Evolutionary conservation across 2,329 filamentous ascomycete species (phyloP).

Genomic region (Penicillium freii): DNA sequence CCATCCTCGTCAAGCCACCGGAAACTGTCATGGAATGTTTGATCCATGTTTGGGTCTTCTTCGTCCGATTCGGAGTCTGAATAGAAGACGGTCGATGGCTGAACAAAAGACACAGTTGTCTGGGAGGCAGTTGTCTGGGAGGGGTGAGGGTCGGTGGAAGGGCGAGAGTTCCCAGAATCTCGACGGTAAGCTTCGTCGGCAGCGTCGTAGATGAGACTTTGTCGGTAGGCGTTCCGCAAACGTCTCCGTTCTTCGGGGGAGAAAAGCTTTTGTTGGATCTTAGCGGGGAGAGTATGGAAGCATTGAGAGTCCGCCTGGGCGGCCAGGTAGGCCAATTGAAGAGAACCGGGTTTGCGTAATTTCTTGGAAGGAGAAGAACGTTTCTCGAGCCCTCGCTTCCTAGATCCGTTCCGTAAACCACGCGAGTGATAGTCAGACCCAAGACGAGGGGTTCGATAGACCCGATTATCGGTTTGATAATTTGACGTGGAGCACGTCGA

Average conservation of each 20-base stretch:
- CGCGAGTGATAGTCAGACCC: slow-evolving; percentile 17
- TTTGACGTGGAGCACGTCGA: slow-evolving; percentile 16
- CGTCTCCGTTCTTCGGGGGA: slow-evolving; percentile 68
- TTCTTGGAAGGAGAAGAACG: slow-evolving; percentile 20
- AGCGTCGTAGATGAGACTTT: slow-evolving; percentile 56
- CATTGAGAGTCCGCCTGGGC: slow-evolving; percentile 62
- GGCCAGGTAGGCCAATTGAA: slow-evolving; percentile 39
- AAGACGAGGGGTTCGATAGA: slow-evolving; percentile 17
- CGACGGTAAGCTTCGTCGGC: slow-evolving; percentile 58
- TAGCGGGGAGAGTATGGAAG: slow-evolving; percentile 69
- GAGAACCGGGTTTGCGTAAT: slow-evolving; percentile 38
- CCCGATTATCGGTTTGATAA: slow-evolving; percentile 20
- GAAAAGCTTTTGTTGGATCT: slow-evolving; percentile 68
- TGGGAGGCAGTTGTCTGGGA: slow-evolving; percentile 18
- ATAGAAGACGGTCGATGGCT: slow-evolving; percentile 27
- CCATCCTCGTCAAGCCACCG: slow-evolving; percentile 72
- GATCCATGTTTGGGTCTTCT: slow-evolving; percentile 44
- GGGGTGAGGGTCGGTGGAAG: slow-evolving; percentile 24
- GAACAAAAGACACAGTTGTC: slow-evolving; percentile 13
- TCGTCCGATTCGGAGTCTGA: slow-evolving; percentile 33
- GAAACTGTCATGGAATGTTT: slow-evolving; percentile 65
- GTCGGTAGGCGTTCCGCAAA: slow-evolving; percentile 53
- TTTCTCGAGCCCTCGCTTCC: slow-evolving; percentile 19
- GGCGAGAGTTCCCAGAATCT: slow-evolving; percentile 32
- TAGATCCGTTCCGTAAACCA: slow-evolving; percentile 15